A percentile compares a stretch with the other conserved stretches of the same genome.
Evolutionary conservation across 2,329 filamentous ascomycete species (phyloP).

Genomic region (Cytospora schulzeri): DNA sequence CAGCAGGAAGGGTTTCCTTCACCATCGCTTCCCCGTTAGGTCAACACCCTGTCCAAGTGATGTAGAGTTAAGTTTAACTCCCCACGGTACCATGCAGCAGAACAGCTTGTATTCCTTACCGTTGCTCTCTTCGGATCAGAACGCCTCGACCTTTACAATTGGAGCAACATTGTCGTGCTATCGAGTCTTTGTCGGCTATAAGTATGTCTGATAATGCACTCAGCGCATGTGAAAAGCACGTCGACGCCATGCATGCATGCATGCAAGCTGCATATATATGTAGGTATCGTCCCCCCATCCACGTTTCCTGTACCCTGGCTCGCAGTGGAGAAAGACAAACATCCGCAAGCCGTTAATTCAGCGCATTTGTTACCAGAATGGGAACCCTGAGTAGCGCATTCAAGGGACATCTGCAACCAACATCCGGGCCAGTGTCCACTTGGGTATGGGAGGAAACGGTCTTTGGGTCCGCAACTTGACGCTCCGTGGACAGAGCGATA

Average conservation of each 20-base stretch:
- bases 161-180: not conserved
- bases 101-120: not conserved
- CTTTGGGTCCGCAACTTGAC: conserved; percentile 12
- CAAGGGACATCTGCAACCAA: not conserved
- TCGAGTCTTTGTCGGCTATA: not conserved
- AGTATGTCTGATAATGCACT: not conserved
- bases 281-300: not conserved
- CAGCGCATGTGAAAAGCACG: not conserved
- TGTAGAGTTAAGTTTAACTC: not conserved
- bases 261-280: not conserved
- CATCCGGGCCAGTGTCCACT: conserved; percentile 5
- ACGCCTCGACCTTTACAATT: not conserved
- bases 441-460: not conserved
- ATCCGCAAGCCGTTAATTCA: not conserved
- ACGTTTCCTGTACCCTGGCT: not conserved
- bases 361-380: not conserved
- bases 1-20: not conserved
- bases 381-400: not conserved
- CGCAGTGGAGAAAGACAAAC: not conserved
- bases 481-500: conserved; percentile 24
- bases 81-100: not conserved
- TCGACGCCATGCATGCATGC: not conserved
- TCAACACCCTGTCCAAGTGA: not conserved
- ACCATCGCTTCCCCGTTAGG: not conserved
- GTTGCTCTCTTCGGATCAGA: not conserved